These are phyloP conservation scores for Uronychia binucleata DNA, from an alignment of 73 alveolate genomes.

Conservation along the genomic window DNA sequence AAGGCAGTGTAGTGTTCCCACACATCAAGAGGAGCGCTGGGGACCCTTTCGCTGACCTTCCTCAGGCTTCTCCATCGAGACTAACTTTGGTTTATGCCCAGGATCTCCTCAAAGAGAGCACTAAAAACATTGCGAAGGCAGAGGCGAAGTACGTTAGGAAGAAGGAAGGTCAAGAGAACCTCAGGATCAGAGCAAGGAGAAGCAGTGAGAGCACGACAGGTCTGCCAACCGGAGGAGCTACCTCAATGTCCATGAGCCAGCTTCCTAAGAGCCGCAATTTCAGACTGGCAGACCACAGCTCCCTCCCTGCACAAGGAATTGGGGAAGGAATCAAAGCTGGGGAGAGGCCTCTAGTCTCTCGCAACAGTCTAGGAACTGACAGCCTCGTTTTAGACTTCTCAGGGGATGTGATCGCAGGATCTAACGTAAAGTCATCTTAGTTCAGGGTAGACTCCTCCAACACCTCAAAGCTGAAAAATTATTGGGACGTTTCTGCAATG, in stretches of 20 bases:
- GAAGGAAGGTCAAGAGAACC: neutral
- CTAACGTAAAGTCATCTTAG: no score
- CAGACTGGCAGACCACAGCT: neutral
- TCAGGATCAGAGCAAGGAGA: neutral
- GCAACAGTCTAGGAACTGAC: neutral
- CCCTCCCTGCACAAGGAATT: neutral
- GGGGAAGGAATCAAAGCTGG: neutral
- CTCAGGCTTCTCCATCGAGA: neutral
- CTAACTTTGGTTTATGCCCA: neutral
- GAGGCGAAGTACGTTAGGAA: neutral
- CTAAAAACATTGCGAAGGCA: neutral
- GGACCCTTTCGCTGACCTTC: neutral
- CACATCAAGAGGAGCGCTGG: neutral
- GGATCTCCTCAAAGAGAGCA: neutral
- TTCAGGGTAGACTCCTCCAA: no score
- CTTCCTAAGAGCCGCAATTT: neutral
- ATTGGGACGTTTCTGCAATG: neutral
- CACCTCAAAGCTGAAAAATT: no score
- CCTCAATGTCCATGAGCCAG: neutral
- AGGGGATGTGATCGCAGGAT: neutral
- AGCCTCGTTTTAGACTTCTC: neutral
- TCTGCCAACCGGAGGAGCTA: neutral
- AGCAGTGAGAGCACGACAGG: neutral
- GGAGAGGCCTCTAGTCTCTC: neutral
- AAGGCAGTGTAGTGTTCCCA: neutral